Conservation (phyloP, 768 basidiomycete genomes). For the Gautieria morchelliformis region DNA sequence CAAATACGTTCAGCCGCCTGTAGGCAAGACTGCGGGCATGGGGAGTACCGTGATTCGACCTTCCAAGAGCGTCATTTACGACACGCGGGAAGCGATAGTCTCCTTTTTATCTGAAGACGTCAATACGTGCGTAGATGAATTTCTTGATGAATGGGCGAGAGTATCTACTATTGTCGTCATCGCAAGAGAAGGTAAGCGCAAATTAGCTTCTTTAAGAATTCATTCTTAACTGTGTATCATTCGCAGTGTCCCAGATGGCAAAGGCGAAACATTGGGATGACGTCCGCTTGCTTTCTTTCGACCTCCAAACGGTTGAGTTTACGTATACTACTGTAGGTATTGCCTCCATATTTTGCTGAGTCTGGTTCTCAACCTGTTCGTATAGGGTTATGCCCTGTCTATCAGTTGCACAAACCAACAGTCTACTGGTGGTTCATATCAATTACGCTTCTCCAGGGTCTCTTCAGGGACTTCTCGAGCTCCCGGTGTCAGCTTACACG, state of each 20-base stretch:
- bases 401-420: slow-evolving; percentile 74
- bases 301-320: slow-evolving; percentile 88
- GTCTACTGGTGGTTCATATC: slow-evolving; percentile 58
- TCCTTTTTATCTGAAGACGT: slow-evolving; percentile 83
- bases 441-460: slow-evolving; percentile 59
- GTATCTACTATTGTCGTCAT: slow-evolving; percentile 93
- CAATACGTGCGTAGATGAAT: slow-evolving; percentile 81
- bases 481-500: slow-evolving; percentile 59
- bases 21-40: slow-evolving; percentile 56
- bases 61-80: slow-evolving; percentile 82
- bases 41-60: slow-evolving; percentile 62
- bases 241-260: slow-evolving; percentile 73
- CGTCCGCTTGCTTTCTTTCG: slow-evolving; percentile 79
- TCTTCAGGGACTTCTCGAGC: slow-evolving; percentile 9
- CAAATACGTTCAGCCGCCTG: slow-evolving; percentile 80
- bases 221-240: neutral
- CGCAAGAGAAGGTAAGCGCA: slow-evolving; percentile 65
- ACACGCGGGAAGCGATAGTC: slow-evolving; percentile 79
- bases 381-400: slow-evolving; percentile 64
- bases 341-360: neutral
- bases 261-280: slow-evolving; percentile 62
- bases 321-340: slow-evolving; percentile 54
- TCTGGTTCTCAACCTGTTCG: neutral
- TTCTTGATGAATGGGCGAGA: slow-evolving; percentile 86
- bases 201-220: neutral